phyloP scores from a whole-genome alignment of 805 yeast species.

The Wickerhamiella parazyma region DNA sequence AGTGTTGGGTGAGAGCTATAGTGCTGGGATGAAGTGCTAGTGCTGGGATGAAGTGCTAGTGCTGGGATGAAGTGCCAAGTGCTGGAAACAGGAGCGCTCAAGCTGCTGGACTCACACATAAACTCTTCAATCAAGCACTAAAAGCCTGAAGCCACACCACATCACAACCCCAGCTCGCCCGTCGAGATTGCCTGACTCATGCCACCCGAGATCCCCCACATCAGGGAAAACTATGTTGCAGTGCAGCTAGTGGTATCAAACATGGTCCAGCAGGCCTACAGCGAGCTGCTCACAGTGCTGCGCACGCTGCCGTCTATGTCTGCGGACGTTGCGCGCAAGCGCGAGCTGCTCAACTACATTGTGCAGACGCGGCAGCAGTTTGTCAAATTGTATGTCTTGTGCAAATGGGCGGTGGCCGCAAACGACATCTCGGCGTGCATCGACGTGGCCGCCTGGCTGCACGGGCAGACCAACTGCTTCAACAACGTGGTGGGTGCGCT shows the following conservation, averaged over 20 bases:
- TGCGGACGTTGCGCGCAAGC: constrained; percentile 51
- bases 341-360: constrained; percentile 50
- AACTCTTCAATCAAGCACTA: no score
- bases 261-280: constrained; percentile 47
- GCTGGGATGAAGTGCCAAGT: no score
- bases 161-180: no score
- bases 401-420: constrained; percentile 75
- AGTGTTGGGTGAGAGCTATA: no score
- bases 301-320: constrained; percentile 46
- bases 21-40: no score
- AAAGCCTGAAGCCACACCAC: no score
- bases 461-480: constrained; percentile 61
- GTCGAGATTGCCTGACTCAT: constrained; percentile 2
- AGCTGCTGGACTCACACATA: no score
- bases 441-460: constrained; percentile 77
- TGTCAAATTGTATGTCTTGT: constrained; percentile 67
- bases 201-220: constrained; percentile 43
- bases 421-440: constrained; percentile 61
- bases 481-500: constrained; percentile 51
- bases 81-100: no score
- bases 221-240: constrained; percentile 56
- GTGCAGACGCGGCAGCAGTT: constrained; percentile 70
- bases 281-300: constrained; percentile 45
- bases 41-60: no score
- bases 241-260: constrained; percentile 44